phyloP scores from a whole-genome alignment of 805 yeast species.

The Kodamaea kaohsiungensis region DNA sequence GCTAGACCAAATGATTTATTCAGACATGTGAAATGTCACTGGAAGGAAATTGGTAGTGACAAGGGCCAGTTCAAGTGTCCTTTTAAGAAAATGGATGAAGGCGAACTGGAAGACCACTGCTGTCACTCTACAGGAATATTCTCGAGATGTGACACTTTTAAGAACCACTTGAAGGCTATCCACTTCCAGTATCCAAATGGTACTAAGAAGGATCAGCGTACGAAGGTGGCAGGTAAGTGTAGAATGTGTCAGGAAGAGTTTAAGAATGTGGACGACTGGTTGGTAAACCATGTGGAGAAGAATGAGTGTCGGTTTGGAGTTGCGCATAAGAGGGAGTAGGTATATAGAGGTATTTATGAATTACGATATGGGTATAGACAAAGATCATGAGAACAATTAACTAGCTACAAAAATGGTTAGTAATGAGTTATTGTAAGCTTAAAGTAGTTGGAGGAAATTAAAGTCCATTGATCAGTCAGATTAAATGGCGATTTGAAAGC shows the following conservation, averaged over 20 bases:
- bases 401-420: no score
- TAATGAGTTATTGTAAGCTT: no score
- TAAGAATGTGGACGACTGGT: constrained; percentile 76
- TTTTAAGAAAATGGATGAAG: constrained; percentile 43
- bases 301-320: constrained; percentile 32
- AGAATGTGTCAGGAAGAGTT: constrained; percentile 71
- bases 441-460: no score
- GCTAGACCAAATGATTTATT: constrained; percentile 84
- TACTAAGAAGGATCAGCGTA: constrained; percentile 75
- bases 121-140: constrained; percentile 88
- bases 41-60: constrained; percentile 69
- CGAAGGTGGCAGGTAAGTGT: constrained; percentile 70
- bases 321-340: constrained; percentile 12
- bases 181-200: constrained; percentile 90
- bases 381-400: neutral
- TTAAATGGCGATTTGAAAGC: no score
- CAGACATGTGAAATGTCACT: constrained; percentile 83
- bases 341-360: neutral
- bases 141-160: constrained; percentile 87
- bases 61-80: constrained; percentile 82
- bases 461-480: no score
- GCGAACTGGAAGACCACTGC: constrained; percentile 29
- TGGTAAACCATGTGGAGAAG: constrained; percentile 66
- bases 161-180: constrained; percentile 85
- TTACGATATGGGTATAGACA: neutral